Percentiles rank a stretch among this genome's conserved stretches.
Evolutionary conservation across 805 yeast genomes (phyloP).

Genomic region (Maudiozyma barnettii): DNA sequence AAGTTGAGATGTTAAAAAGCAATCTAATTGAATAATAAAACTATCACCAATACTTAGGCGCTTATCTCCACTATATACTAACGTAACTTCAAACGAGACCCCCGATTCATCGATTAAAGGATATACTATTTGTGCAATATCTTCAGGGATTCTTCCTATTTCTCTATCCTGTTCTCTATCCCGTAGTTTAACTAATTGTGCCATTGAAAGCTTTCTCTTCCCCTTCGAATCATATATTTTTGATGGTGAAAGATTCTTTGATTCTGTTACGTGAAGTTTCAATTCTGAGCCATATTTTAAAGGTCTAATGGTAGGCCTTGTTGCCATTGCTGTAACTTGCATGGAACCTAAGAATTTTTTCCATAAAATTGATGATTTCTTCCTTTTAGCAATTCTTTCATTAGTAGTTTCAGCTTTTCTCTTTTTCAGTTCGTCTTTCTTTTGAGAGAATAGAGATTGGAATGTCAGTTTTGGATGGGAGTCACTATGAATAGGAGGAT

Average conservation of each 20-base stretch:
- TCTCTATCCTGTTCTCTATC: constrained; percentile 37
- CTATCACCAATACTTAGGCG: constrained; percentile 67
- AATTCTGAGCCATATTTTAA: constrained; percentile 36
- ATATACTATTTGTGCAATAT: constrained; percentile 52
- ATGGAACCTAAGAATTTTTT: constrained; percentile 49
- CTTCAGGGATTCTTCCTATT: constrained; percentile 69
- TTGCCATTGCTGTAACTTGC: constrained; percentile 60
- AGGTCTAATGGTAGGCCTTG: constrained; percentile 48
- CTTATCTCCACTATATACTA: constrained; percentile 46
- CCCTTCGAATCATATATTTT: constrained; percentile 18
- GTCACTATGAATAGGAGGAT: neutral
- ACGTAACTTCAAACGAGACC: constrained; percentile 45
- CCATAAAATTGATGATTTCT: constrained; percentile 23
- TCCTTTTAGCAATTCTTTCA: constrained; percentile 6
- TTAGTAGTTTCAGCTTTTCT: constrained; percentile 4
- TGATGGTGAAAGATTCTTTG: constrained; percentile 20
- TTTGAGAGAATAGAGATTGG: neutral
- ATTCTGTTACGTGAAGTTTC: constrained; percentile 28
- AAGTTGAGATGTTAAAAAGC: constrained; percentile 39
- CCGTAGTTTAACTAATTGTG: constrained; percentile 29
- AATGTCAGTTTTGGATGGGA: neutral
- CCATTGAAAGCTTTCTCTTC: constrained; percentile 16
- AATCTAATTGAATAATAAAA: constrained; percentile 59
- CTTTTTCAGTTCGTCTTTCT: neutral
- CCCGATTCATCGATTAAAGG: constrained; percentile 49